Percentiles rank a stretch among this genome's conserved stretches.
phyloP scores from a whole-genome alignment of 2,329 filamentous ascomycete species.

The Metarhizium rileyi region DNA sequence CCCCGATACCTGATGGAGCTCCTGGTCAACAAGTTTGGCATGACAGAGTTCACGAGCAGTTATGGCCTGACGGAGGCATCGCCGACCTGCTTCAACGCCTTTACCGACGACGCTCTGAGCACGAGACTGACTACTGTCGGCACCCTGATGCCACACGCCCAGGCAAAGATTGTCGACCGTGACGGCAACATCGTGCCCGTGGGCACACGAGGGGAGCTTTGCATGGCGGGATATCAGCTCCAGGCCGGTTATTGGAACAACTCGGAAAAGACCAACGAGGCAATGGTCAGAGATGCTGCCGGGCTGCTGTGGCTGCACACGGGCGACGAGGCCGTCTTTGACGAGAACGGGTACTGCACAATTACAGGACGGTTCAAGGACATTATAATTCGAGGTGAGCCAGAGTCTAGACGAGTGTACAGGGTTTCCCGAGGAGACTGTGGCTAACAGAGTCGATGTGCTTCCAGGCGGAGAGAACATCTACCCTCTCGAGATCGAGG shows the following conservation, averaged over 20 bases:
- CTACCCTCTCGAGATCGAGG: conserved; percentile 68
- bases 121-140: conserved; percentile 63
- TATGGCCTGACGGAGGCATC: conserved; percentile 70
- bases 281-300: conserved; percentile 42
- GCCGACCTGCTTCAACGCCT: conserved; percentile 73
- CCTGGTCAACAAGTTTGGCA: conserved; percentile 60
- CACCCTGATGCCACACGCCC: conserved; percentile 63
- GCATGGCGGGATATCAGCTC: conserved; percentile 68
- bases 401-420: conserved; percentile 10
- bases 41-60: conserved; percentile 63
- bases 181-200: conserved; percentile 56
- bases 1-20: conserved; percentile 66
- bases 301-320: conserved; percentile 55
- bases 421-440: neutral
- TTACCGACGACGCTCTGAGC: conserved; percentile 60
- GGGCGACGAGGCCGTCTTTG: conserved; percentile 60
- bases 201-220: conserved; percentile 62
- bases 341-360: conserved; percentile 57
- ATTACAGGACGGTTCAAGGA: conserved; percentile 74
- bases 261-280: conserved; percentile 59
- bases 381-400: conserved; percentile 61
- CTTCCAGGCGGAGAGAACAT: conserved; percentile 58
- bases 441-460: conserved; percentile 10
- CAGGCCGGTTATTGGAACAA: conserved; percentile 62
- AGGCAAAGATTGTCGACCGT: conserved; percentile 67